Base-by-base conservation (phyloP, 352 stramenopile genomes). In the Globisporangium middletonii region DNA sequence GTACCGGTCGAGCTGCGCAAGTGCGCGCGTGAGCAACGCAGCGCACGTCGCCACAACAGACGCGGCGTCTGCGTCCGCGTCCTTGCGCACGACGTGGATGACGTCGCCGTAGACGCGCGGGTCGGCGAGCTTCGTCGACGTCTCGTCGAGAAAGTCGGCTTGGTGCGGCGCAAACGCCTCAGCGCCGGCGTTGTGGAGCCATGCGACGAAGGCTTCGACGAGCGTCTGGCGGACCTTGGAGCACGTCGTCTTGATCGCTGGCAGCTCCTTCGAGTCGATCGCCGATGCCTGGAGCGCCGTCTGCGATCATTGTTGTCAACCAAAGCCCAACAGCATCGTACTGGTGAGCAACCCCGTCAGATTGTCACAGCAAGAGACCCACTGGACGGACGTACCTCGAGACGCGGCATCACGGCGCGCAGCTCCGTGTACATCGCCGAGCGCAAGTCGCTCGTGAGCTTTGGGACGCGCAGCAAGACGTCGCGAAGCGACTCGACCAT, bases 61-160 rank as follows among this genome's bases (percentile, higher is more conserved):
- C 41, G 69, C 62, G 12, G 83, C 63, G 3, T 69, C 69, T 2
- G 57, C 56, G n/a, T 73, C 30, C 0, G 18, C 57, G 26, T 35
- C 56, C n/a, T 37, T 46, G 28, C 52, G 50, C 9, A 66, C 49
- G 45, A 80, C 60, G 41, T 69, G 77, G 6, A 92, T 53, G 30
- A 79, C 67, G 53, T 92, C 82, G 15, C 78, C 82, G 57, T 84
- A 87, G 33, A 90, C 60, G 12, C 82, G 77, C 16, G 82, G 82
- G 51, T 92, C 82, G 2, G 82, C 79, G 11, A 92, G 74, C 47
- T 77, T 88, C 1, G 71, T 77, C n/a, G 81, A 69, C 18, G 86
- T 71, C 48, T 77, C 66, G n/a, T 67, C 60, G 18, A 88, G 52
- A 28, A 89, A 89, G 11, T 87, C 72, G 2, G 69, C 54, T 45